Conservation (phyloP, 345 rosid species). For the Citrus medica region DNA sequence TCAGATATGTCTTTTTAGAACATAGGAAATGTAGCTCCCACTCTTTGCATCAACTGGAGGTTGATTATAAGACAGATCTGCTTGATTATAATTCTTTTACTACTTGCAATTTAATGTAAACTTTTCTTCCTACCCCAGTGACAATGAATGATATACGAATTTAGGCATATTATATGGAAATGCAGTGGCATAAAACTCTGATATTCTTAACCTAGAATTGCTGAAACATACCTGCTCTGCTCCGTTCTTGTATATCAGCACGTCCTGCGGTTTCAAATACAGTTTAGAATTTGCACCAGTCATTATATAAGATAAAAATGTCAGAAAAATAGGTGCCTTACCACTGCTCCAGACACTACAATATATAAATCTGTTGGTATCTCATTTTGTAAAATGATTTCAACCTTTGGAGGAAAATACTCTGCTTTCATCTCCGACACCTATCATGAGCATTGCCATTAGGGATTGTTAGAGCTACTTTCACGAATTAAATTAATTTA, state of each 20-base stretch:
- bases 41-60: neutral
- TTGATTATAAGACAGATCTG: neutral
- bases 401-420: slow-evolving; percentile 91
- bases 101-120: neutral
- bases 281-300: slow-evolving; percentile 16
- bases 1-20: neutral
- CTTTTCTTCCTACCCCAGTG: neutral
- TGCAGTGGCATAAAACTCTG: neutral
- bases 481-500: neutral
- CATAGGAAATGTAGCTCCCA: neutral
- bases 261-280: slow-evolving; percentile 50
- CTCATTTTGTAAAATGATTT: slow-evolving; percentile 82
- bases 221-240: slow-evolving; percentile 64
- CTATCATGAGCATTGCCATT: slow-evolving; percentile 29
- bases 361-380: slow-evolving; percentile 90
- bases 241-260: slow-evolving; percentile 62
- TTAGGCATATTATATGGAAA: no score
- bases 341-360: slow-evolving; percentile 88
- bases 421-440: slow-evolving; percentile 83
- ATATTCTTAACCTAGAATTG: neutral
- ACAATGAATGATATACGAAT: neutral
- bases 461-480: neutral
- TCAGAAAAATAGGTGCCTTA: slow-evolving; percentile 22
- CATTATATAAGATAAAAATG: neutral
- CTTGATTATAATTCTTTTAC: neutral